Evolutionary conservation across 768 basidiomycete genomes (phyloP).

Genomic region (Tubosaeta sp.): DNA sequence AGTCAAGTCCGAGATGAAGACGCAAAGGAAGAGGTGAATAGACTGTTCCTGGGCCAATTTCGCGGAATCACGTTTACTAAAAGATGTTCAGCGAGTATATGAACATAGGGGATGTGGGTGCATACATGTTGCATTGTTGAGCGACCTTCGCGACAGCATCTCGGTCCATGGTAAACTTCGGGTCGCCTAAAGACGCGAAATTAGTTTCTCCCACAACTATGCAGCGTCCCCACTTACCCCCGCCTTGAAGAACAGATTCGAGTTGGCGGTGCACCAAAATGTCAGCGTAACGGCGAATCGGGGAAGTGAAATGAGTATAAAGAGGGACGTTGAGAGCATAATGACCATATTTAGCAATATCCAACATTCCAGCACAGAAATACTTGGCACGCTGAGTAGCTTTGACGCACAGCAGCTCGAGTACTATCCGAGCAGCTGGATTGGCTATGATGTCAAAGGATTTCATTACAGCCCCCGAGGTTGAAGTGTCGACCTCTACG

Average conservation of each 20-base stretch:
- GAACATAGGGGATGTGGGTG: slow-evolving; percentile 6
- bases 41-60: slow-evolving; percentile 94
- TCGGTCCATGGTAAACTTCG: slow-evolving; percentile 95
- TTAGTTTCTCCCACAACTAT: slow-evolving; percentile 2
- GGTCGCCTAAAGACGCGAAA: slow-evolving; percentile 44
- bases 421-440: slow-evolving; percentile 67
- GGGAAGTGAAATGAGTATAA: slow-evolving; percentile 92
- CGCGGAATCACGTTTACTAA: slow-evolving; percentile 87
- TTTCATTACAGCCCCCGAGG: slow-evolving; percentile 76
- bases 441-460: slow-evolving; percentile 76
- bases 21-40: slow-evolving; percentile 90
- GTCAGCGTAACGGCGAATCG: slow-evolving; percentile 91
- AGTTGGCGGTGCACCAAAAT: slow-evolving; percentile 95
- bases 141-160: slow-evolving; percentile 97
- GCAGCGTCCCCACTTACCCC: slow-evolving; percentile 39
- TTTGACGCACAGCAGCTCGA: slow-evolving; percentile 82
- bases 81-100: slow-evolving; percentile 6
- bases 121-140: slow-evolving; percentile 96
- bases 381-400: slow-evolving; percentile 96
- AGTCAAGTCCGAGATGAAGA: slow-evolving; percentile 91
- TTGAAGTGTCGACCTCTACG: slow-evolving; percentile 73
- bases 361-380: slow-evolving; percentile 98
- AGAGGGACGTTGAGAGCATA: slow-evolving; percentile 87
- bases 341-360: slow-evolving; percentile 96
- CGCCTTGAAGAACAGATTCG: slow-evolving; percentile 78